A percentile compares a stretch with the other conserved stretches of the same genome.
Evolutionary conservation across 2,329 filamentous ascomycete species (phyloP).

Genomic region (Exophiala sp.): DNA sequence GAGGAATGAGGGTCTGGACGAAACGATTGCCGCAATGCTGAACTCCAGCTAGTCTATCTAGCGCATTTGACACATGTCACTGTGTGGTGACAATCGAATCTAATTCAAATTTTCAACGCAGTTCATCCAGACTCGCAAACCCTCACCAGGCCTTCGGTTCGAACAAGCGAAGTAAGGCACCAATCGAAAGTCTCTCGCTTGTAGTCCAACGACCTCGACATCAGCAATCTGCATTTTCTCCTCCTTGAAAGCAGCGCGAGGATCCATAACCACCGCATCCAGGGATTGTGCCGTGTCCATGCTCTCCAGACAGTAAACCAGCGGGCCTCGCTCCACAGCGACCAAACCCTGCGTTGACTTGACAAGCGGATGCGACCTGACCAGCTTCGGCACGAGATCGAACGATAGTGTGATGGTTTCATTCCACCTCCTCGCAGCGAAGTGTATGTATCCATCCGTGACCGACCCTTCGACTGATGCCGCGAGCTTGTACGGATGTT

Average conservation of each 20-base stretch:
- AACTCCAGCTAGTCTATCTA: background rate
- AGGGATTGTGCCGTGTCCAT: background rate
- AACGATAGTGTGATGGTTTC: background rate
- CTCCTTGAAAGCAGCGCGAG: background rate
- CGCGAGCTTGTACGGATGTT: background rate
- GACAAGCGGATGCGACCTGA: background rate
- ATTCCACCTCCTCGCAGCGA: background rate
- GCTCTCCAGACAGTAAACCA: background rate
- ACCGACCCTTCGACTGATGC: background rate
- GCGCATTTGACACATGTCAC: background rate
- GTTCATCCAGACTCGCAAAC: background rate
- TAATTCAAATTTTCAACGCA: background rate
- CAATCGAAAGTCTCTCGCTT: background rate
- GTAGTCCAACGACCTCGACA: background rate
- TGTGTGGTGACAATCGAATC: background rate
- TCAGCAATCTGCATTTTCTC: background rate
- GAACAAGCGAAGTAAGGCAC: background rate
- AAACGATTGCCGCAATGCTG: background rate
- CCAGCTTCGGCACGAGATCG: background rate
- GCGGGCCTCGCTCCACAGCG: background rate
- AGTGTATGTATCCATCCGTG: background rate
- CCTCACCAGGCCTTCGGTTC: background rate
- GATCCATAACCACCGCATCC: background rate
- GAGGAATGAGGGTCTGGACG: slow-evolving; percentile 49
- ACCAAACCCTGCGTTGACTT: background rate